Evolutionary conservation across 2,329 filamentous ascomycete genomes (phyloP).

Genomic region (Pseudocercospora crystallina): DNA sequence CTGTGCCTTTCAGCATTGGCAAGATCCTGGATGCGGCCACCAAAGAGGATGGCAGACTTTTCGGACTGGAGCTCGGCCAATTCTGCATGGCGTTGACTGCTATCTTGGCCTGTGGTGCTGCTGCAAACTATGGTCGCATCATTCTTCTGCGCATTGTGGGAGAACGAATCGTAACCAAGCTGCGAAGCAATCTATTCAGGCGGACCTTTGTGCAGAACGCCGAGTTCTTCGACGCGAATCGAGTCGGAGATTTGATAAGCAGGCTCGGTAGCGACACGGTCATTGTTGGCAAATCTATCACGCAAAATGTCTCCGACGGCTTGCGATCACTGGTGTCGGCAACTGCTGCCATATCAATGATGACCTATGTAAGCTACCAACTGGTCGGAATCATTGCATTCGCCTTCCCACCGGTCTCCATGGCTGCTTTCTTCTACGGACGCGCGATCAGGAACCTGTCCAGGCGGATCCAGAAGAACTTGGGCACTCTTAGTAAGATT

Average conservation of each 20-base stretch:
- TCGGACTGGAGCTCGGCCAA: conserved; percentile 79
- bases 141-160: conserved; percentile 91
- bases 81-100: conserved; percentile 79
- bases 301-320: conserved; percentile 96
- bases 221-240: conserved; percentile 97
- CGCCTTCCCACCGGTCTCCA: conserved; percentile 86
- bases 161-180: conserved; percentile 85
- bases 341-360: conserved; percentile 82
- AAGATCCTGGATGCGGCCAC: conserved; percentile 92
- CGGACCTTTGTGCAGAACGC: conserved; percentile 95
- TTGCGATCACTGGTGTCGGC: conserved; percentile 87
- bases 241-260: conserved; percentile 93
- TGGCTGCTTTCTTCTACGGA: conserved; percentile 90
- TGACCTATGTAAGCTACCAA: conserved; percentile 93
- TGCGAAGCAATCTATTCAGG: conserved; percentile 86
- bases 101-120: conserved; percentile 78
- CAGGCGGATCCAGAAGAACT: conserved; percentile 87
- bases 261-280: conserved; percentile 94
- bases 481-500: conserved; percentile 92
- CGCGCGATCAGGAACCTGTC: conserved; percentile 85
- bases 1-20: conserved; percentile 92
- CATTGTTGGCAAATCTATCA: conserved; percentile 97
- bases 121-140: conserved; percentile 90
- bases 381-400: conserved; percentile 82
- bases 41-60: conserved; percentile 68